A percentile compares a stretch with the other conserved stretches of the same genome.
phyloP scores from a whole-genome alignment of 129 eudicot genomes.

The Chrysanthemum lavandulifolium region DNA sequence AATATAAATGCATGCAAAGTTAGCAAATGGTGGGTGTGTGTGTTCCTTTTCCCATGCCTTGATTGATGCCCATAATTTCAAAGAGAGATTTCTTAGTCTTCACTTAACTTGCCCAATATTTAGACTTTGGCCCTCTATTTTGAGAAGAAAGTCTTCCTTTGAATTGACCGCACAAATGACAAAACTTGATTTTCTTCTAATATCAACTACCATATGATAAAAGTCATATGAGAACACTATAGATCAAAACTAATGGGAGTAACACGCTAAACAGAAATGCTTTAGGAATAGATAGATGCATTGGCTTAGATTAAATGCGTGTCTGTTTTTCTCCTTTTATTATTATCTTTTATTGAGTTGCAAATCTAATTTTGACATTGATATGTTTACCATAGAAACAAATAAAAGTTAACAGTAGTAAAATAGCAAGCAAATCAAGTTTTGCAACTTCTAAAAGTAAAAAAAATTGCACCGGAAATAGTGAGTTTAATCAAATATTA shows the following conservation, averaged over 20 bases:
- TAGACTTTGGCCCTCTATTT: conserved; percentile 27
- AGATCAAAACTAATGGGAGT: no score
- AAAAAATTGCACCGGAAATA: background rate
- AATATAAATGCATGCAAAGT: conserved; percentile 17
- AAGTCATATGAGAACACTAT: background rate
- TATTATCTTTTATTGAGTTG: no score
- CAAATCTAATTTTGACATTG: background rate
- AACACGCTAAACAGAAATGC: no score
- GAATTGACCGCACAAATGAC: conserved; percentile 20
- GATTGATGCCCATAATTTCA: conserved; percentile 31
- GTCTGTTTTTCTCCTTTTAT: no score
- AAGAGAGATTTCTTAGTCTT: conserved; percentile 26
- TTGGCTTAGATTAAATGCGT: no score
- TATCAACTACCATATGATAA: conserved; percentile 18
- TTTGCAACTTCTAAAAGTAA: no score
- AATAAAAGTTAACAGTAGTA: background rate
- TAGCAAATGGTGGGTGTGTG: conserved; percentile 15
- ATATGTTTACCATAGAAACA: background rate
- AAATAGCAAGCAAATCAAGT: background rate
- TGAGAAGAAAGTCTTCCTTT: background rate
- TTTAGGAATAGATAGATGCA: no score
- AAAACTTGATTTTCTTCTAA: conserved; percentile 11
- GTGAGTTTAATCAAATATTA: no score
- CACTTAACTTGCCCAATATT: conserved; percentile 28
- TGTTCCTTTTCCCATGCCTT: conserved; percentile 25